Evolutionary conservation across 2,329 filamentous ascomycete genomes (phyloP), one percentile per base, ranked within the genome.

Genomic region (Ophiostoma novo-ulmi): DNA sequence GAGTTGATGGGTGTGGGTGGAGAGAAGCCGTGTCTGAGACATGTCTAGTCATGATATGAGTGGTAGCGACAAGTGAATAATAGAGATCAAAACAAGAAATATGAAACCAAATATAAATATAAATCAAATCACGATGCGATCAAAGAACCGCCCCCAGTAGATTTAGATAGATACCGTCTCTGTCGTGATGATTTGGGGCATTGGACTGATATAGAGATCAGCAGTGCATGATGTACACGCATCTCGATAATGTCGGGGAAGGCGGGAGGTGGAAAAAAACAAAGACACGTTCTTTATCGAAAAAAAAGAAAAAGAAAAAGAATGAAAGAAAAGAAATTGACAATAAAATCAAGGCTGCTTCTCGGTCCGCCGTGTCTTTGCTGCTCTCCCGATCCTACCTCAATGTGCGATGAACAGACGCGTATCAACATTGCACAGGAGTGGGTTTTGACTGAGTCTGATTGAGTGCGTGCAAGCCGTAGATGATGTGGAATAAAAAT

Each of bases 281-380:
- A 26, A 58, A 26, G 1, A 13, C 52, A 26, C 44, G 39, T 48
- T 48, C 13, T 48, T 48, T 55, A 5, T 6, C 22, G 17, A 55
- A 55, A n/a, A 58, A 4, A 17, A 26, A 26, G n/a, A 26, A 22
- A 26, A 10, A 0, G 22, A 58, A 26, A 26, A 13, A 58, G 26
- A 11, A 26, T 13, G 52, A 26, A 58, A 17, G 13, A n/a, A 22
- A 58, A 26, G 22, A 58, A 26, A 58, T 13, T 11, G 26, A 11
- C 2, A 58, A 26, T 13, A 26, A 5, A 26, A 11, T 22, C n/a
- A 26, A 58, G 52, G 10, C 39, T 41, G 39, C 26, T 11, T 22
- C 48, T 58, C 52, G n/a, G n/a, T 22, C 52, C 52, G 52, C 52
- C 48, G 52, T 58, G 52, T 58, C 52, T 58, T 22, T 22, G 52